Conservation (phyloP, 345 rosid species). For the Lepidium didymum region DNA sequence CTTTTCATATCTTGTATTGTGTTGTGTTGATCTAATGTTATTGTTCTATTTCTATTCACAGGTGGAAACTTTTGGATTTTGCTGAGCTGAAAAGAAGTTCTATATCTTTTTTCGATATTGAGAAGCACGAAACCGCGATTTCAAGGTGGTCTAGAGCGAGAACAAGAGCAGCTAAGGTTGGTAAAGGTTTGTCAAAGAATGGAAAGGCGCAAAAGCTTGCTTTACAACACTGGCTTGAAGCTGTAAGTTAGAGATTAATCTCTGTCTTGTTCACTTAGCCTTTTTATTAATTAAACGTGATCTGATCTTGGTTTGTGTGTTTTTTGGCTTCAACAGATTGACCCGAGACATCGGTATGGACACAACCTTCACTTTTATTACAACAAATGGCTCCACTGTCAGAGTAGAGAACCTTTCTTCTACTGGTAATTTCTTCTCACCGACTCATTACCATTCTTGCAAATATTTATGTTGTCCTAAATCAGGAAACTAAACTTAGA, state of each 20-base stretch:
- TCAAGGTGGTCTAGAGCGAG: conserved; percentile 98
- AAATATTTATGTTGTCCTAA: not conserved
- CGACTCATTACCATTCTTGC: not conserved
- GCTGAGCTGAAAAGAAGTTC: conserved; percentile 87
- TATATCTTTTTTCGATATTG: conserved; percentile 75
- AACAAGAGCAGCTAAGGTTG: conserved; percentile 90
- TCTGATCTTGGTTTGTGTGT: conserved; percentile 14
- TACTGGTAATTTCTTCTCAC: conserved; percentile 58
- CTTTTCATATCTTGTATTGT: not conserved
- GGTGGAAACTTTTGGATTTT: conserved; percentile 93
- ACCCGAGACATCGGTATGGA: conserved; percentile 93
- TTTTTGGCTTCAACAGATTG: conserved; percentile 48
- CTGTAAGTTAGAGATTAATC: conserved; percentile 47
- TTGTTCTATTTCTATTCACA: conserved; percentile 9
- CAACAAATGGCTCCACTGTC: conserved; percentile 68
- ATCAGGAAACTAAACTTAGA: conserved; percentile 5
- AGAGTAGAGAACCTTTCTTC: conserved; percentile 93
- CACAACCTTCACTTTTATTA: conserved; percentile 85
- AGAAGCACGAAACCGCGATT: conserved; percentile 90
- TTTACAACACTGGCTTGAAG: conserved; percentile 95
- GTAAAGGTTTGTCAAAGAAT: conserved; percentile 90
- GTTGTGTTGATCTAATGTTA: conserved; percentile 18
- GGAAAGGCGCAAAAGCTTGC: conserved; percentile 79
- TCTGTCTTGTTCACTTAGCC: not conserved
- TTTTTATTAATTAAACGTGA: not conserved